Base-by-base conservation (phyloP, 1,284 basidiomycete genomes). In the Sanghuangporus sanghuang region DNA sequence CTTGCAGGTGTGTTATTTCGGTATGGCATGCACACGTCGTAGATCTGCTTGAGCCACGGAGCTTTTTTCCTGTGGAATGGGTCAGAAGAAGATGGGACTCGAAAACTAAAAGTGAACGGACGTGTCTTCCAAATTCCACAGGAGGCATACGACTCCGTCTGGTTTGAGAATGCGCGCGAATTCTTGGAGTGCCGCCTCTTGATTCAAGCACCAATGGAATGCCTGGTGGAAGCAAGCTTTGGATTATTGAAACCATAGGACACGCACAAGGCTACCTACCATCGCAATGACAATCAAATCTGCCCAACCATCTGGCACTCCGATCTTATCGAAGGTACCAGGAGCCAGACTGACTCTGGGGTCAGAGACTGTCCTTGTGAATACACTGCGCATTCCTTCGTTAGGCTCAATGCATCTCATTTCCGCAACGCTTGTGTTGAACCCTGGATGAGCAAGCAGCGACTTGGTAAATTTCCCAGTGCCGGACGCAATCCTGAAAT, bases 151-250 rank as follows among this genome's bases (percentile, higher is more conserved):
- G 6, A 80, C 73, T 7, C 90, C 91, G 39, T 76, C 74, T 0
- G 87, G 85, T 70, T 89, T 90, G 56, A 93, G 76, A 68, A 91
- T 81, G 39, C 91, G 82, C 27, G 82, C 78, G 70, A 93, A 89
- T 70, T 93, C 90, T 0, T 73, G 73, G 16, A 79, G 78, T 1
- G 90, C 89, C 59, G 77, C 79, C 64, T 84, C 79, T 70, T 84
- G 87, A 71, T 92, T 82, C 4, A 86, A 86, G 69, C 87, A 90
- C 90, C 91, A 93, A 74, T 93, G 90, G 70, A 85, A 92, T 16
- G 91, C 90, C 85, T 92, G 36, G 6, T 46, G 44, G n/a, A 7
- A 46, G 9, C 44, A 46, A 6, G 2, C 12, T 8, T 12, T n/a
- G 14, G 14, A 27, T 18, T 9, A 35, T 14, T 36, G n/a, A 8